Conservation (phyloP, 225 moss, liverwort and hornwort genomes). For the Thuidium tamariscinum region DNA sequence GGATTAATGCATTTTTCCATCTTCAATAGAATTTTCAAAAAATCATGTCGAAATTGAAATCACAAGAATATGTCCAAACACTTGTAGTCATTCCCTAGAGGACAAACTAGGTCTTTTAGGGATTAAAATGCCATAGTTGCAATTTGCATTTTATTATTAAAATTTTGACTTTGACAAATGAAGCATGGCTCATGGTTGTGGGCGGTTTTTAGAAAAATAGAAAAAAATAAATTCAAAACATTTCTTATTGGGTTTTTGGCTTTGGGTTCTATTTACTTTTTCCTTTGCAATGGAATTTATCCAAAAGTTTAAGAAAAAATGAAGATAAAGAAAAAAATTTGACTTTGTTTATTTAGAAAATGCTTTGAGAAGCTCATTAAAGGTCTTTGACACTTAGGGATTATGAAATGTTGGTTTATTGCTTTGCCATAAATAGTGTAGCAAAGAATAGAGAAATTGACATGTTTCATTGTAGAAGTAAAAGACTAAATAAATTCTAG, state of each 20-base stretch:
- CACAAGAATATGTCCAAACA: background rate
- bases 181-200: too few relatives aligned
- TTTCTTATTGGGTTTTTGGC: too few relatives aligned
- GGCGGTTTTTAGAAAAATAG: too few relatives aligned
- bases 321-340: too few relatives aligned
- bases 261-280: too few relatives aligned
- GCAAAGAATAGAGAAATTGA: background rate
- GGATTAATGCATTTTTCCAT: background rate
- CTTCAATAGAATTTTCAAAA: background rate
- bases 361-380: background rate
- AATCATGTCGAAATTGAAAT: background rate
- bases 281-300: too few relatives aligned
- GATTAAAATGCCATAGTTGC: background rate
- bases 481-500: background rate
- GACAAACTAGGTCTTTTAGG: background rate
- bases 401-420: background rate
- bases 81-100: fast-evolving
- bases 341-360: background rate
- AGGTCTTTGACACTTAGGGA: background rate
- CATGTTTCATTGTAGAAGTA: background rate
- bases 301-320: too few relatives aligned
- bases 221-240: too few relatives aligned
- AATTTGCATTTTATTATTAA: background rate
- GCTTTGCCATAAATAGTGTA: background rate
- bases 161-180: too few relatives aligned